These are phyloP conservation scores for Penicillium sp. DNA, from an alignment of 2,329 filamentous ascomycete species.

Conservation along the genomic window DNA sequence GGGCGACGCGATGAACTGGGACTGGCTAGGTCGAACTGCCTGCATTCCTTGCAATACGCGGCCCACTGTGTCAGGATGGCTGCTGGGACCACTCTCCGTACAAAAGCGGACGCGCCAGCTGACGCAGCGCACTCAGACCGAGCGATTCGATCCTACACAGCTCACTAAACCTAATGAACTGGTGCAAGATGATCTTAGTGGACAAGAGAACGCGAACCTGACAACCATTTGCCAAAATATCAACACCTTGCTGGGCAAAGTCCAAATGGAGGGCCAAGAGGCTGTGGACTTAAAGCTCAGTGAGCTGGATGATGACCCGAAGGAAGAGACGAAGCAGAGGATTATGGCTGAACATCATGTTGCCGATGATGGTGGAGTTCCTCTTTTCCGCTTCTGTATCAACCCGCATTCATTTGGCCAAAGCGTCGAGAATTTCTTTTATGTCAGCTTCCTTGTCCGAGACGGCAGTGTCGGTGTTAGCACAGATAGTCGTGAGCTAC, in stretches of 20 bases:
- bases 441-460: constrained; percentile 88
- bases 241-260: constrained; percentile 57
- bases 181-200: constrained; percentile 69
- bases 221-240: constrained; percentile 79
- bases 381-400: constrained; percentile 82
- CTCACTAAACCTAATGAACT: constrained; percentile 76
- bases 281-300: constrained; percentile 49
- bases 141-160: constrained; percentile 66
- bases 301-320: constrained; percentile 25
- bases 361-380: constrained; percentile 68
- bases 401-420: constrained; percentile 91
- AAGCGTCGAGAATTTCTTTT: constrained; percentile 95
- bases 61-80: constrained; percentile 76
- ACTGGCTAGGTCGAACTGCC: constrained; percentile 74
- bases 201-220: constrained; percentile 75
- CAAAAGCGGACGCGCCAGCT: constrained; percentile 78
- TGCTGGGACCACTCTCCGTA: constrained; percentile 84
- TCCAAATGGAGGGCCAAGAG: constrained; percentile 48
- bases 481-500: constrained; percentile 71
- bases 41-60: constrained; percentile 72
- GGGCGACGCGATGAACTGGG: constrained; percentile 83
- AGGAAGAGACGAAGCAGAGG: constrained; percentile 42
- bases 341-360: constrained; percentile 69
- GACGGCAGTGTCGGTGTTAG: constrained; percentile 78
- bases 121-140: constrained; percentile 68